Percentiles rank a stretch among this genome's conserved stretches.
phyloP scores from a whole-genome alignment of 2,329 filamentous ascomycete genomes.

The Cladosporium colombiae region DNA sequence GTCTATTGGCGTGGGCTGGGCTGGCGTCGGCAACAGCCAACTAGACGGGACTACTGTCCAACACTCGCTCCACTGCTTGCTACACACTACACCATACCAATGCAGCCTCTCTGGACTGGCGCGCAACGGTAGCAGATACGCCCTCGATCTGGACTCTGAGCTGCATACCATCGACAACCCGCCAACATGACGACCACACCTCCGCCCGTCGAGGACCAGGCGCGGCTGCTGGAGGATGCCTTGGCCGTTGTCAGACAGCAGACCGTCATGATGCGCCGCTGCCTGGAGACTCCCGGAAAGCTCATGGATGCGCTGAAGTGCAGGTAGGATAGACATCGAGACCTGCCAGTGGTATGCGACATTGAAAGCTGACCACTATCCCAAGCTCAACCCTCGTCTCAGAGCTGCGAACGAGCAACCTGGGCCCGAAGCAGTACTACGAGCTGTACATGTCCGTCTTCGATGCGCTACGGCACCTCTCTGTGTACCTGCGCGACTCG shows the following conservation, averaged over 20 bases:
- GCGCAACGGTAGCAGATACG: constrained; percentile 19
- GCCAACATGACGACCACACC: constrained; percentile 47
- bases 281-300: constrained; percentile 94
- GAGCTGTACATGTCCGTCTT: constrained; percentile 99
- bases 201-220: constrained; percentile 59
- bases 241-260: constrained; percentile 95
- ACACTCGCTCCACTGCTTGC: background rate
- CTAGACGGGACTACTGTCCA: background rate
- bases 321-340: constrained; percentile 66
- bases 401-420: constrained; percentile 93
- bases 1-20: background rate
- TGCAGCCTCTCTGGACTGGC: constrained; percentile 15
- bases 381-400: constrained; percentile 94
- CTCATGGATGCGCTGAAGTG: constrained; percentile 99
- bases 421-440: constrained; percentile 99
- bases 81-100: constrained; percentile 5
- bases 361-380: constrained; percentile 23
- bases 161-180: background rate
- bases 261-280: constrained; percentile 95
- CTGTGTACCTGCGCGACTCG: constrained; percentile 93
- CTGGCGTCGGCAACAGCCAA: background rate
- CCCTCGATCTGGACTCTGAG: background rate
- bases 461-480: constrained; percentile 93
- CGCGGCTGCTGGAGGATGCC: constrained; percentile 94
- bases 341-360: constrained; percentile 29